A percentile compares a stretch with the other conserved stretches of the same genome.
Evolutionary conservation across 257 asterid species (phyloP).

Genomic region (Plectranthus barbatus): DNA sequence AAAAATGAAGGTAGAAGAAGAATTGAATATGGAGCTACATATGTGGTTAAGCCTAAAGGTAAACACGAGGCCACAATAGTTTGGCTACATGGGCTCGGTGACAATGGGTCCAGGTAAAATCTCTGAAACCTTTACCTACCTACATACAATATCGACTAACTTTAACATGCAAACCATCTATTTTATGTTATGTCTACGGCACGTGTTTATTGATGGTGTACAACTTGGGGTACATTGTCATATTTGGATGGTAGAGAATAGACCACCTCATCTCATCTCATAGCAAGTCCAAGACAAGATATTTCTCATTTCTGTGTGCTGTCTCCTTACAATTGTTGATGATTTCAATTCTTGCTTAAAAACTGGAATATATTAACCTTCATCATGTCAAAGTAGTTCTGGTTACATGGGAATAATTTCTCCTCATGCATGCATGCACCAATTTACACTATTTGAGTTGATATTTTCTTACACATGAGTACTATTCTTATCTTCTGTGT

Average conservation of each 20-base stretch:
- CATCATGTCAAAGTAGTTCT: conserved; percentile 28
- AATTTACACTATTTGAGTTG: neutral
- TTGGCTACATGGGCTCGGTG: conserved; percentile 98
- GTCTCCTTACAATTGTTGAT: neutral
- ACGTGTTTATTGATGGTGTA: neutral
- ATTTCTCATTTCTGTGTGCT: neutral
- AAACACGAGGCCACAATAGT: conserved; percentile 91
- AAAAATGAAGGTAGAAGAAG: conserved; percentile 35
- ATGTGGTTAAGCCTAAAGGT: conserved; percentile 92
- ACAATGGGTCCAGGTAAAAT: conserved; percentile 84
- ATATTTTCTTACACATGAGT: too few relatives aligned
- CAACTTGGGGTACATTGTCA: neutral
- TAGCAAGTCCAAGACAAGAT: too few relatives aligned
- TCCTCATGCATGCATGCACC: conserved; percentile 13
- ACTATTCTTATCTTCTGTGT: neutral
- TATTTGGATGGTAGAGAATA: neutral
- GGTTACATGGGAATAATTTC: conserved; percentile 11
- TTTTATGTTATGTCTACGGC: too few relatives aligned
- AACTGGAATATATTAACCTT: conserved; percentile 17
- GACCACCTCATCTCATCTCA: neutral
- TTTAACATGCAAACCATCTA: too few relatives aligned
- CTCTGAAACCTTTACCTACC: neutral
- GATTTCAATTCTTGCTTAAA: conserved; percentile 17
- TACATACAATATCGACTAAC: too few relatives aligned
- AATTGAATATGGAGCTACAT: conserved; percentile 79